A percentile compares a stretch with the other conserved stretches of the same genome.
Conservation (phyloP, 108 stramenopile genomes). For the Nitzschia putrida region DNA sequence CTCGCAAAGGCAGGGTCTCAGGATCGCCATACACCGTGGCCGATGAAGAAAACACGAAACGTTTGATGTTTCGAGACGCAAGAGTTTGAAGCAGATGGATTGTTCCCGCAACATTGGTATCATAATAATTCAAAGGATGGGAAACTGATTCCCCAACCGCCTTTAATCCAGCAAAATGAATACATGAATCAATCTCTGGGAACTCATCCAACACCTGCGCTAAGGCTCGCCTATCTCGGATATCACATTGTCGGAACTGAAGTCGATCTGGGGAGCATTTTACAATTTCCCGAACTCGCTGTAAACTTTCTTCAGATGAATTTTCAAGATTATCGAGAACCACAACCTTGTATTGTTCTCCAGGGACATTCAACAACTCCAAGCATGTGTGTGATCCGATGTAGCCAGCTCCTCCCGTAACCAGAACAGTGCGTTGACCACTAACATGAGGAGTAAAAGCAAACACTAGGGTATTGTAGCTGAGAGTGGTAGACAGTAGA, state of each 20-base stretch:
- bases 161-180: constrained; percentile 99
- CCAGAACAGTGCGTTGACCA: constrained; percentile 78
- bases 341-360: constrained; percentile 70
- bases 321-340: constrained; percentile 95
- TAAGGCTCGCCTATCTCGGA: constrained; percentile 59
- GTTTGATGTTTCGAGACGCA: constrained; percentile 40
- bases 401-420: constrained; percentile 98
- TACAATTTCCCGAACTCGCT: constrained; percentile 81
- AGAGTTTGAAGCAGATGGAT: constrained; percentile 72
- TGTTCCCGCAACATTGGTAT: constrained; percentile 96
- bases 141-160: constrained; percentile 91
- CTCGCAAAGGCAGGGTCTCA: constrained; percentile 85
- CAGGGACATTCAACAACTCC: constrained; percentile 80
- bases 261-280: constrained; percentile 46
- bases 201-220: constrained; percentile 71
- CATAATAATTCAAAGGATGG: constrained; percentile 93
- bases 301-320: constrained; percentile 85
- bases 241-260: constrained; percentile 77
- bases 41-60: constrained; percentile 94
- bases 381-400: constrained; percentile 98
- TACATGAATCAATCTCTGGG: constrained; percentile 84
- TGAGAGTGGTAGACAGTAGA: neutral
- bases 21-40: constrained; percentile 99
- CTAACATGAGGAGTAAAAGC: constrained; percentile 10
- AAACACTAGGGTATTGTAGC: constrained; percentile 8